Conservation (phyloP, 192 early-diverging fungal genomes). For the Backusella tarrabulga region DNA sequence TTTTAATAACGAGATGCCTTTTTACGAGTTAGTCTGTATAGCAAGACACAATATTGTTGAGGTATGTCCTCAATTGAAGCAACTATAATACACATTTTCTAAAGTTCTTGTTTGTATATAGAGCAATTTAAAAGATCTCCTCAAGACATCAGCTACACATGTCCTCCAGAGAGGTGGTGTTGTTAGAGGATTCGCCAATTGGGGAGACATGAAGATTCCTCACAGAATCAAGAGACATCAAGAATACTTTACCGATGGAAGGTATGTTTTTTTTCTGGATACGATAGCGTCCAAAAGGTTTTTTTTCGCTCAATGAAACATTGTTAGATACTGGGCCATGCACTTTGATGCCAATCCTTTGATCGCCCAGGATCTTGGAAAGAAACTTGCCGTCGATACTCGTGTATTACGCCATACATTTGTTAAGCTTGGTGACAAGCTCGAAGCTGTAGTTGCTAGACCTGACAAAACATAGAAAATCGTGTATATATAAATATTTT, state of each 20-base stretch:
- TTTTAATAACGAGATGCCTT: conserved; percentile 44
- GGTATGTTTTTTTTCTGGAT: conserved; percentile 39
- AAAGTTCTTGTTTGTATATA: conserved; percentile 21
- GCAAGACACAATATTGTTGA: conserved; percentile 54
- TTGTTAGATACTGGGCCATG: conserved; percentile 68
- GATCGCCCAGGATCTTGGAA: conserved; percentile 57
- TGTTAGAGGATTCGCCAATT: conserved; percentile 78
- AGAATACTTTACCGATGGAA: conserved; percentile 66
- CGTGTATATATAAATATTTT: neutral
- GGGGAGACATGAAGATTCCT: conserved; percentile 69
- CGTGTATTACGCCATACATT: conserved; percentile 74
- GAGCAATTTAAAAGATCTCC: conserved; percentile 66
- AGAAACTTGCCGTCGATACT: conserved; percentile 63
- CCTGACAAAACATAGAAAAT: conserved; percentile 47
- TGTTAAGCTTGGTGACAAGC: conserved; percentile 64
- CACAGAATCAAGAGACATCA: conserved; percentile 91
- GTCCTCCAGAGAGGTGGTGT: conserved; percentile 86
- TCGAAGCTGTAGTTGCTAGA: conserved; percentile 53
- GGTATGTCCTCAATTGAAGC: conserved; percentile 29
- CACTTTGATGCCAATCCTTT: conserved; percentile 75
- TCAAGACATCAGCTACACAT: conserved; percentile 71
- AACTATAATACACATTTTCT: neutral
- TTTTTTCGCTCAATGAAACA: too few species aligned
- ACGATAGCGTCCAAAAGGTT: too few species aligned
- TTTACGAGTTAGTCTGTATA: conserved; percentile 71